Evolutionary conservation across 306 rosid genomes (phyloP), one percentile per base, ranked within the genome.

Genomic region (Inga laurina): DNA sequence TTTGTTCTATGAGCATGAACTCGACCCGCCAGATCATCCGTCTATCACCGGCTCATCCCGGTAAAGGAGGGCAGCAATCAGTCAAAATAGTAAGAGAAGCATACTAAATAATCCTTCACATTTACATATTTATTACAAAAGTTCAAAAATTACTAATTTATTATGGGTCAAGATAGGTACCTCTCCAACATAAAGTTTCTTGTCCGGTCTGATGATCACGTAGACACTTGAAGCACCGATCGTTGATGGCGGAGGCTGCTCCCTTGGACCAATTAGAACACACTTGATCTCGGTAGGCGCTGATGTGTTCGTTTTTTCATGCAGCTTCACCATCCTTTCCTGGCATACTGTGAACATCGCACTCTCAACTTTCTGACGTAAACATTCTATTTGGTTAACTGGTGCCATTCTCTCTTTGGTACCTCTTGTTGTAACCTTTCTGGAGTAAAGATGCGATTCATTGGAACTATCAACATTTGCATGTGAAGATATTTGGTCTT

Each of bases 151-250:
- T 51, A 12, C 3, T 15, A n/a, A 69, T 37, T 41, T 27, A 66
- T 61, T 61, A 44, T 8, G 19, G 15, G 54, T 48, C 54, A 39
- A 41, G 78, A 79, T 71, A 77, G 56, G 54, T 92, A 96, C 98
- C 99, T 96, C 89, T 85, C 96, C 98, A 3, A 96, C 92, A 14
- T 96, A 96, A 30, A 96, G 85, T 81, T 87, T 92, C 64, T 88
- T 86, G 83, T 96, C 96, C 15, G 94, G 93, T 82, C 92, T 89
- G 77, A 96, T 84, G 80, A 96, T 93, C 76, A 93, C 92, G 67
- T 96, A 93, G 82, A 93, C 99, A 34, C 97, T 87, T 14, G 99
- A 93, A 84, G 93, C 91, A 77, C 99, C 99, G 44, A 96, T 79
- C 30, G 97, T 90, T 48, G 94, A 92, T 3, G 97, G 99, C 83